Conservation (phyloP, 73 alveolate species). For the Halteria grandinella region DNA sequence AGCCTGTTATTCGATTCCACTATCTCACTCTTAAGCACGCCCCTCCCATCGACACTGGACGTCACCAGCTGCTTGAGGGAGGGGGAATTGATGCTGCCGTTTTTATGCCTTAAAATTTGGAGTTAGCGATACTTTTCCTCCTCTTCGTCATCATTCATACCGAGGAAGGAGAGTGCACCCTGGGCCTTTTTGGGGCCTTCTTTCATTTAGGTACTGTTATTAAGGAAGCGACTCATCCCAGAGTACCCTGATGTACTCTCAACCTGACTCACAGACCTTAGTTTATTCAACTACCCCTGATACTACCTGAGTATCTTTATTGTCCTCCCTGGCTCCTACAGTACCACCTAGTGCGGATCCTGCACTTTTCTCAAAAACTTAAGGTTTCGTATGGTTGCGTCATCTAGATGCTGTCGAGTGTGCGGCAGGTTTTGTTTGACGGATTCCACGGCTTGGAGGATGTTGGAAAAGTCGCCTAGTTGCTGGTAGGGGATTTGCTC, state of each 20-base stretch:
- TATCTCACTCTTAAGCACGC: slow-evolving; percentile 1
- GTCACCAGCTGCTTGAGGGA: not conserved
- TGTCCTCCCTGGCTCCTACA: slow-evolving; percentile 38
- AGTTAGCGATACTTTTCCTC: not conserved
- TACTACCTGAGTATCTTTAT: slow-evolving; percentile 14
- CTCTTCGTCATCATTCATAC: slow-evolving; percentile 10
- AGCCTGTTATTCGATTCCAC: slow-evolving; percentile 14
- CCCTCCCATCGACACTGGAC: slow-evolving; percentile 7
- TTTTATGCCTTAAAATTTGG: slow-evolving; percentile 3
- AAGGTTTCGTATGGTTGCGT: slow-evolving; percentile 2
- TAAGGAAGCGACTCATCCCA: not conserved
- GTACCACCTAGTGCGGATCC: not conserved
- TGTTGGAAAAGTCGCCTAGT: slow-evolving; percentile 45
- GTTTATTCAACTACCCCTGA: slow-evolving; percentile 9
- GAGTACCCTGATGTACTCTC: not conserved
- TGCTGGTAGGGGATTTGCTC: slow-evolving; percentile 30
- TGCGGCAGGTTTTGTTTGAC: slow-evolving; percentile 25
- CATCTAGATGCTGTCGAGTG: slow-evolving; percentile 1
- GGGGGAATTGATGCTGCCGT: not conserved
- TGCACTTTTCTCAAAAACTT: slow-evolving; percentile 3
- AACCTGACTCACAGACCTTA: slow-evolving; percentile 4
- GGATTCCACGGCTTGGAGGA: slow-evolving; percentile 12
- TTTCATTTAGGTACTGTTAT: not conserved
- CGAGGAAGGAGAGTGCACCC: not conserved
- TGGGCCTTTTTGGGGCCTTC: not conserved